Evolutionary conservation across 2,329 filamentous ascomycete species (phyloP), one percentile per base, ranked within the genome.

Genomic region (Raffaelea albimanens): DNA sequence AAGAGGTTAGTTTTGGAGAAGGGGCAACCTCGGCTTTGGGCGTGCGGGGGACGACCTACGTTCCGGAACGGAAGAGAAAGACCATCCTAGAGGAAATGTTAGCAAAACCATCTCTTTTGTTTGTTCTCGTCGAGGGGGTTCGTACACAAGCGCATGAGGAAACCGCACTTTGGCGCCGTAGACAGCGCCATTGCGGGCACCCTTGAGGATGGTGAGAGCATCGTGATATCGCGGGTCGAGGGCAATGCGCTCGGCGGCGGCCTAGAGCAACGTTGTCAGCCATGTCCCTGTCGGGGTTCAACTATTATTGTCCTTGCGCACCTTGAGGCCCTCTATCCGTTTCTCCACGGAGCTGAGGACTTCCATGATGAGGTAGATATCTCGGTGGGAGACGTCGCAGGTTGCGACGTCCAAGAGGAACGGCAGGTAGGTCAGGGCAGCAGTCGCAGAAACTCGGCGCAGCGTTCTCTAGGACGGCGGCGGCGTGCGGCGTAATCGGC

Each of bases 121-220:
- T 10, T 34, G 19, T n/a, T 29, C 16, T 18, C 5, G 18, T 43
- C 11, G 3, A 14, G 9, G 3, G 5, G 19, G 38, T 14, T 21
- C 29, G 25, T 67, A 76, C 72, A 98, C 93, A 57, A 98, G 77
- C 52, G 93, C 93, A 70, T 98, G 93, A 55, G 93, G 93, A 70
- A 98, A 97, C 54, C 93, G 90, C 66, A 98, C 88, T 78, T 97
- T 97, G 59, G 87, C 82, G 52, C 93, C 93, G 69, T 98, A 98
- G 53, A 98, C 88, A 55, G 90, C 83, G 65, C 93, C 93, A 80
- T 97, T 98, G 68, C 93, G 88, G 56, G 93, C 85, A 59, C 82
- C 88, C 76, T 98, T 98, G 65, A 95, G 65, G 56, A 98, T 75
- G 49, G 87, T 80, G 52, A 98, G 78, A 48, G 89, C 64, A 59